Conservation (phyloP, 768 basidiomycete species). For the Lactarius akahatsu region DNA sequence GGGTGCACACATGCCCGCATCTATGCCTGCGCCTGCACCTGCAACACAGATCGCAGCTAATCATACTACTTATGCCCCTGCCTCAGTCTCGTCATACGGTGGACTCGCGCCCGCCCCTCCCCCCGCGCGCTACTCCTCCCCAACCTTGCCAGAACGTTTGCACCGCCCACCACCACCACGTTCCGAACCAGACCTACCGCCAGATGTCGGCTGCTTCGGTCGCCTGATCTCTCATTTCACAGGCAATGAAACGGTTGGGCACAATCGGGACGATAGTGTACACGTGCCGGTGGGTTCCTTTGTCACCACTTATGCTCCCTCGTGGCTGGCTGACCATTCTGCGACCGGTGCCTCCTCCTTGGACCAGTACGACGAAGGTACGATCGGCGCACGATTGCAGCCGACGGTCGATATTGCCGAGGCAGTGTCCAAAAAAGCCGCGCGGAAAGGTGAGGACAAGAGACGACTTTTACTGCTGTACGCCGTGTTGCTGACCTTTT, state of each 20-base stretch:
- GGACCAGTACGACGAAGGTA: not conserved
- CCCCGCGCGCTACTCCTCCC: not conserved
- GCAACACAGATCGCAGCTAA: not conserved
- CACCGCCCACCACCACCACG: not conserved
- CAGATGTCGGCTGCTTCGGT: not conserved
- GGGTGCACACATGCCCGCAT: not conserved
- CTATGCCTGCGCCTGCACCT: not conserved
- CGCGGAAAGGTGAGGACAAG: slow-evolving; percentile 6
- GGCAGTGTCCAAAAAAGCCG: not conserved
- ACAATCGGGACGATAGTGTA: not conserved
- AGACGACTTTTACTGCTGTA: not conserved
- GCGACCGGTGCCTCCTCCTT: not conserved
- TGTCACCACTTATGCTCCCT: not conserved
- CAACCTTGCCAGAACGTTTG: not conserved
- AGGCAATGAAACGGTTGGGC: slow-evolving; percentile 3
- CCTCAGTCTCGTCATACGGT: not conserved
- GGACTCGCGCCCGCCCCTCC: not conserved
- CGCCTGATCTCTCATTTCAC: not conserved
- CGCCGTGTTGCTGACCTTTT: not conserved
- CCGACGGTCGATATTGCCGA: slow-evolving; percentile 7
- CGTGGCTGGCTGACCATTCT: not conserved
- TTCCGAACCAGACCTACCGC: not conserved
- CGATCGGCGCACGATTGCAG: slow-evolving; percentile 4
- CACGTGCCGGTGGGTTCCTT: not conserved
- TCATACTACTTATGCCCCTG: not conserved